A percentile compares a stretch with the other conserved stretches of the same genome.
phyloP scores from a whole-genome alignment of 257 asterid species.

The Thymus mandschuricus region DNA sequence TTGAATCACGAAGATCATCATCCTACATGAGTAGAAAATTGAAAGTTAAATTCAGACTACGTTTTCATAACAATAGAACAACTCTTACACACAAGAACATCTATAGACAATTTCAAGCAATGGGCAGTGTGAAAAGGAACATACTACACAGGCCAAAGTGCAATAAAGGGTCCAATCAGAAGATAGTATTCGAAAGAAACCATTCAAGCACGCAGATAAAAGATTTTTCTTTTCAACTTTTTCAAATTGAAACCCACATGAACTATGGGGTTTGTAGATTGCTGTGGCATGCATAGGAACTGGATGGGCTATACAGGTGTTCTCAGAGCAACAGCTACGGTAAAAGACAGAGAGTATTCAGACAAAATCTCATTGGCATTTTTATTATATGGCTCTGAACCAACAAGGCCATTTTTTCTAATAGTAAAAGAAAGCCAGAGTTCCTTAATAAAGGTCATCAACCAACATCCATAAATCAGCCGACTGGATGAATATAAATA shows the following conservation, averaged over 20 bases:
- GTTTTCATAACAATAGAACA: not conserved
- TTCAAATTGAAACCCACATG: not conserved
- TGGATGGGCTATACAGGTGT: too few species aligned
- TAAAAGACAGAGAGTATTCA: too few species aligned
- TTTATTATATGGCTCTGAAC: too few species aligned
- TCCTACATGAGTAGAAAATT: conserved; percentile 46
- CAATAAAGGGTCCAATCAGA: not conserved
- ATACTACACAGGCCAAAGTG: not conserved
- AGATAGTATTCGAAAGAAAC: not conserved
- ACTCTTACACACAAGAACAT: not conserved
- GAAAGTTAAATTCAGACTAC: not conserved
- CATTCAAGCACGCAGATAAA: not conserved
- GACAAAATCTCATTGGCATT: too few species aligned
- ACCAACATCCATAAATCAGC: too few species aligned
- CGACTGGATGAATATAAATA: too few species aligned
- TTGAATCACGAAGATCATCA: conserved; percentile 79
- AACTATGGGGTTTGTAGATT: not conserved
- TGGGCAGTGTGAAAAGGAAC: not conserved
- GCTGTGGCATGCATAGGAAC: too few species aligned
- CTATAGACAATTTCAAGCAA: conserved; percentile 1
- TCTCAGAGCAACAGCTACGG: not conserved
- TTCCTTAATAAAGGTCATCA: too few species aligned
- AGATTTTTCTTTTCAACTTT: conserved; percentile 6
- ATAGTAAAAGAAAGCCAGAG: too few species aligned
- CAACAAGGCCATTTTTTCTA: too few species aligned